Base-by-base conservation (phyloP, 2,329 filamentous ascomycete genomes). In the Aureobasidium musti region DNA sequence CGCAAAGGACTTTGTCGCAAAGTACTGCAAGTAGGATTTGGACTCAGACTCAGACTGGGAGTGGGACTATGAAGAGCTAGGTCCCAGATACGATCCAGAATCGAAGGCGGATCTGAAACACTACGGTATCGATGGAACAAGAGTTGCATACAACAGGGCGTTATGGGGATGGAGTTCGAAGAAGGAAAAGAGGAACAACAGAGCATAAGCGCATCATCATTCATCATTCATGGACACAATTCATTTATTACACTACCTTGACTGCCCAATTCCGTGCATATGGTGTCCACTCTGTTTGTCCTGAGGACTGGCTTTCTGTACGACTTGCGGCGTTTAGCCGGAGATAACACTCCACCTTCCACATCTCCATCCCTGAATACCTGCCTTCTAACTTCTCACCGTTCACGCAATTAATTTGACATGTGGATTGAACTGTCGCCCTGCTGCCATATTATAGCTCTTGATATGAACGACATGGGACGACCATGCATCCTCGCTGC, bases 1-100 rank as follows among this genome's bases (percentile, higher is more conserved):
- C 60, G 93, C 89, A 8, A 85, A 83, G 77, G 81, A 84, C n/a
- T 92, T 91, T 82, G 89, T 91, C 53, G 83, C 84, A 72, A 86
- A 87, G 72, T 92, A 92, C 77, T 61, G 57, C 57, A 61, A 61
- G 41, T 61, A 61, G 41, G 37, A 56, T n/a, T 50, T 33, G 47
- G 43, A 47, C 43, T 19, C 26, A 5, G 47, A 50, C 19, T 50
- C 47, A 50, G 47, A 28, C 5, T 13, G 19, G 41, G 19, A 45
- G 35, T 45, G 21, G 43, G 10, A 23, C 21, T 23, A 47, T 47
- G 45, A 49, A 49, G 45, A 28, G 45, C 45, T 28, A 1, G 47
- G 47, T n/a, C 23, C 5, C 47, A 50, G 6, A 28, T 17, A 26
- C 14, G 14, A 19, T 30, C 23, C 47, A 30, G 11, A 13, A 3